These are phyloP conservation scores for Haplosporangium sp. DNA, from an alignment of 371 early-diverging fungal genomes.

Conservation along the genomic window DNA sequence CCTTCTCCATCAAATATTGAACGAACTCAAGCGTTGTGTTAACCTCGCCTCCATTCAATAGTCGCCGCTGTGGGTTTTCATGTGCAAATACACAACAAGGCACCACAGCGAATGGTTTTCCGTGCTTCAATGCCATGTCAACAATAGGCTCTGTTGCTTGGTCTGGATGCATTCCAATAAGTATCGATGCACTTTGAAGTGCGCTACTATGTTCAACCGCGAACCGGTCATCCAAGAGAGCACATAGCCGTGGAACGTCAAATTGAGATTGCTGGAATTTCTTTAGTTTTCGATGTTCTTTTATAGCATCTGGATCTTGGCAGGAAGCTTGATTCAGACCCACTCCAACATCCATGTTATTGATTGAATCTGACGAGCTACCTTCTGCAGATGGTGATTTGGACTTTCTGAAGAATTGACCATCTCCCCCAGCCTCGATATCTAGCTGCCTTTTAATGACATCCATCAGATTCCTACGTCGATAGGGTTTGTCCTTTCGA, in stretches of 20 bases:
- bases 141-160: conserved; percentile 71
- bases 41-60: conserved; percentile 57
- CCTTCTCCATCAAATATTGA: conserved; percentile 65
- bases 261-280: conserved; percentile 24
- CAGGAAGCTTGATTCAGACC: neutral
- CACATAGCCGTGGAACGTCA: conserved; percentile 47
- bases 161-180: conserved; percentile 70
- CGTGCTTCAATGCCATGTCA: conserved; percentile 58
- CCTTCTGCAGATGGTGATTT: neutral
- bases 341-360: too few relatives aligned
- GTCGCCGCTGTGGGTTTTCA: conserved; percentile 58
- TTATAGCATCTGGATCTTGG: neutral
- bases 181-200: conserved; percentile 50
- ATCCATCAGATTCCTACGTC: conserved; percentile 59
- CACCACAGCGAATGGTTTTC: conserved; percentile 67
- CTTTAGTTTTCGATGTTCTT: conserved; percentile 47
- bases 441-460: conserved; percentile 53
- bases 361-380: too few relatives aligned
- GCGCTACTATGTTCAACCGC: conserved; percentile 40
- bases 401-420: conserved; percentile 34
- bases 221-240: conserved; percentile 60
- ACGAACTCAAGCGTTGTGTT: conserved; percentile 65
- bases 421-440: conserved; percentile 51
- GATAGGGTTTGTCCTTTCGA: conserved; percentile 59
- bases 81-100: conserved; percentile 71